Percentiles rank a stretch among this genome's conserved stretches.
These are phyloP conservation scores for Trichopus zeylanicus DNA, from an alignment of 116 monocot species.

Conservation along the genomic window DNA sequence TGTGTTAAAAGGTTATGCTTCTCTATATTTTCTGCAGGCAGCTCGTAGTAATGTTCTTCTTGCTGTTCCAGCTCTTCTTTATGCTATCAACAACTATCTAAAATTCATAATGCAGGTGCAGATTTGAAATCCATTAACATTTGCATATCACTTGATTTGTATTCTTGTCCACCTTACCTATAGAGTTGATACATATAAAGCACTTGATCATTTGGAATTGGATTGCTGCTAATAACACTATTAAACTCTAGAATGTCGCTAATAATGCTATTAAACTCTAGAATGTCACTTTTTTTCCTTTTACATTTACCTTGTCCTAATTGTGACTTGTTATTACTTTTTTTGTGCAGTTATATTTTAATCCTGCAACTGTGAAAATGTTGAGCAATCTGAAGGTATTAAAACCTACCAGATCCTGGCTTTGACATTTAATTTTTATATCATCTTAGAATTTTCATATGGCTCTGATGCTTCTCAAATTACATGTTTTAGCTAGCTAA, in stretches of 20 bases:
- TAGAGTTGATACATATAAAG: too few species aligned
- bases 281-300: too few species aligned
- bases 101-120: conserved; percentile 95
- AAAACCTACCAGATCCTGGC: too few species aligned
- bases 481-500: too few species aligned
- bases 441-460: too few species aligned
- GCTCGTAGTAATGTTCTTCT: conserved; percentile 88
- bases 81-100: conserved; percentile 97
- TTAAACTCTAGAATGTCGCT: too few species aligned
- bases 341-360: conserved; percentile 66
- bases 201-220: background rate
- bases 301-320: background rate
- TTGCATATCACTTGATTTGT: background rate
- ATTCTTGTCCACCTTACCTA: too few species aligned
- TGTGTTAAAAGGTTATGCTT: background rate
- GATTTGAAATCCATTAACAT: background rate
- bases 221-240: too few species aligned
- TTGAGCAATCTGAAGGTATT: conserved; percentile 75
- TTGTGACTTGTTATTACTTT: conserved; percentile 1
- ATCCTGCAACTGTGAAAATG: conserved; percentile 86
- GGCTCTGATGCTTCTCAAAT: too few species aligned
- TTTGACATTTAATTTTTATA: too few species aligned
- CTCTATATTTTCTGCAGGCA: conserved; percentile 47
- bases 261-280: too few species aligned
- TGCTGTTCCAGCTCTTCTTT: conserved; percentile 84